Base-by-base conservation (phyloP, 139 green algal species). In the Tetraselmis chui region DNA sequence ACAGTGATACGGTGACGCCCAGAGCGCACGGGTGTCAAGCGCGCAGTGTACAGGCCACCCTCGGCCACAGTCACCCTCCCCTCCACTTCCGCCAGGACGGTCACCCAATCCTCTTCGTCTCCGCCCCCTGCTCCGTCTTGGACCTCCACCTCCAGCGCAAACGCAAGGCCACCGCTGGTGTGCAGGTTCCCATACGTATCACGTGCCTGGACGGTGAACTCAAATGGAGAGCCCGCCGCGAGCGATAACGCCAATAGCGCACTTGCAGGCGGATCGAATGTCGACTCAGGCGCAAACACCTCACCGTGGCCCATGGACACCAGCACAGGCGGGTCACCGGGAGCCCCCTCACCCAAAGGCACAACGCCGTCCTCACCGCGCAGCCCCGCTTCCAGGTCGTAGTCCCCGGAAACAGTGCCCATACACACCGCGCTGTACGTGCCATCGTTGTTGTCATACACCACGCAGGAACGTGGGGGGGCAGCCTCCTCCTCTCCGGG, bases 141-240 rank as follows among this genome's bases (percentile, higher is more conserved):
- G 23, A 77, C 26, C 74, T 74, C 78, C 28, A 82, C 31, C 31
- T 27, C 2, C 24, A 82, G 18, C 23, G 27, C 2, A 31, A 76
- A 82, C 5, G 31, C 31, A 2, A 82, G 30, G 30, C 78, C 78
- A 5, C 78, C 78, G 23, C 1, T 31, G n/a, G 26, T 2, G 31
- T 76, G 31, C 30, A 75, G n/a, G 78, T 82, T 82, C 23, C 31
- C 32, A 31, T 76, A 82, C 31, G 31, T 75, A 31, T 82, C 78
- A 24, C 78, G 32, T 1, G 28, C 78, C 78, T 82, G 78, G 2
- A 82, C n/a, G 1, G 58, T 29, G 23, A 27, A 59, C 31, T 24
- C 45, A 31, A 76, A 75, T 11, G 22, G 78, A 18, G 32, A 30
- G 31, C 78, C 78, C 11, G 78, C 78, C 2, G 27, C 28, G n/a